These are phyloP conservation scores for Pestalotiopsis sp. DNA, from an alignment of 2,329 filamentous ascomycete species.

Conservation along the genomic window DNA sequence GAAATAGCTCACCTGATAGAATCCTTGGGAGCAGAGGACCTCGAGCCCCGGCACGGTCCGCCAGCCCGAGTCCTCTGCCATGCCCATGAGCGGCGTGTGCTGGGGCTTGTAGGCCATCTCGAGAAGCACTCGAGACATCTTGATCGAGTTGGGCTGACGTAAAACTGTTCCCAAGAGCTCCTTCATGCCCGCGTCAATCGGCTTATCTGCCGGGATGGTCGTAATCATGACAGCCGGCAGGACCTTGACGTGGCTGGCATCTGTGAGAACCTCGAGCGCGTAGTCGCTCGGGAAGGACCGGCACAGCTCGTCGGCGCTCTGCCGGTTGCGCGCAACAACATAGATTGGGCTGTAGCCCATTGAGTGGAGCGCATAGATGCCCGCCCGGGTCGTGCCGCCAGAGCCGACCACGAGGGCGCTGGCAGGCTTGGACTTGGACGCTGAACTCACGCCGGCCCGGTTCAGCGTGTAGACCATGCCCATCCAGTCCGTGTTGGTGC, in stretches of 20 bases:
- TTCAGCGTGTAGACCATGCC: conserved; percentile 84
- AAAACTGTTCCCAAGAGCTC: conserved; percentile 60
- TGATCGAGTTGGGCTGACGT: conserved; percentile 36
- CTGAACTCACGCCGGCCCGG: conserved; percentile 60
- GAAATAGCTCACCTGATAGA: conserved; percentile 68
- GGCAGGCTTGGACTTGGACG: conserved; percentile 33
- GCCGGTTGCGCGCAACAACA: conserved; percentile 73
- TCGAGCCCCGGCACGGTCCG: conserved; percentile 82
- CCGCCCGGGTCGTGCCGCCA: conserved; percentile 88
- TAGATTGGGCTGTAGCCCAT: conserved; percentile 88
- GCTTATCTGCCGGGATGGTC: conserved; percentile 85
- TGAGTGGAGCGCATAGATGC: conserved; percentile 81
- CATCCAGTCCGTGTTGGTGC: conserved; percentile 94
- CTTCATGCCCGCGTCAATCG: conserved; percentile 72
- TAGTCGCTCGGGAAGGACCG: conserved; percentile 73
- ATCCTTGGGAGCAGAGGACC: conserved; percentile 85
- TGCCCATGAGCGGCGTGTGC: conserved; percentile 79
- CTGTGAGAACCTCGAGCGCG: conserved; percentile 60
- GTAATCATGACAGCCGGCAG: conserved; percentile 75
- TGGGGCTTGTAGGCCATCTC: conserved; percentile 97
- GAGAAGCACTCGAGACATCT: conserved; percentile 62
- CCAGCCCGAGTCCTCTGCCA: conserved; percentile 80
- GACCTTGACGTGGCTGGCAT: conserved; percentile 45
- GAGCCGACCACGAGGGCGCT: conserved; percentile 84
- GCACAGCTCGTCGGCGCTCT: conserved; percentile 67